Conservation (phyloP, 140 eudicot genomes). For the Erigeron philadelphicus region DNA sequence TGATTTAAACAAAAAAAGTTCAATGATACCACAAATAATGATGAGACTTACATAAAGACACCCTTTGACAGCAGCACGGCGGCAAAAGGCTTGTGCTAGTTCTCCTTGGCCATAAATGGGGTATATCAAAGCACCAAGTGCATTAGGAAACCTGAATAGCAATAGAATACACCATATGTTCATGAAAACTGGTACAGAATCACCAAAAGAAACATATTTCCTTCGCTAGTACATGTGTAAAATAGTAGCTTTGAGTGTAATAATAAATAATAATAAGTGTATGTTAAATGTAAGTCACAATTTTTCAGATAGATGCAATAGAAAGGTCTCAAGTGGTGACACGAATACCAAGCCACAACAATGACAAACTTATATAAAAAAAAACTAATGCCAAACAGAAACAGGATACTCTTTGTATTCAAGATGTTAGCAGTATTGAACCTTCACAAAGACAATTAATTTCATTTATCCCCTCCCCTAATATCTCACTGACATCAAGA, state of each 20-base stretch:
- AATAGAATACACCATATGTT: conserved; percentile 7
- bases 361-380: not conserved
- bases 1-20: not conserved
- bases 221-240: not conserved
- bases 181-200: conserved; percentile 10
- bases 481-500: not conserved
- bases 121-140: conserved; percentile 81
- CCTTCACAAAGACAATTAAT: not conserved
- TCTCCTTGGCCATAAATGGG: conserved; percentile 99
- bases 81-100: conserved; percentile 91
- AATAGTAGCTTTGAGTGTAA: too few species aligned
- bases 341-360: not conserved
- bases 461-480: not conserved
- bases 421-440: not conserved
- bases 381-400: not conserved
- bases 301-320: not conserved
- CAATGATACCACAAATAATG: conserved; percentile 11
- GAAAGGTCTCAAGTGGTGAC: not conserved
- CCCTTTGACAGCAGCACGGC: conserved; percentile 99
- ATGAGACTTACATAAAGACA: conserved; percentile 69
- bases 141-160: conserved; percentile 67
- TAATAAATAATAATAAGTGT: too few species aligned
- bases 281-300: too few species aligned
- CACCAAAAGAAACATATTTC: conserved; percentile 11
- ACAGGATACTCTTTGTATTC: not conserved